phyloP scores from a whole-genome alignment of 441 rosid species.

The Eutrema salsugineum region DNA sequence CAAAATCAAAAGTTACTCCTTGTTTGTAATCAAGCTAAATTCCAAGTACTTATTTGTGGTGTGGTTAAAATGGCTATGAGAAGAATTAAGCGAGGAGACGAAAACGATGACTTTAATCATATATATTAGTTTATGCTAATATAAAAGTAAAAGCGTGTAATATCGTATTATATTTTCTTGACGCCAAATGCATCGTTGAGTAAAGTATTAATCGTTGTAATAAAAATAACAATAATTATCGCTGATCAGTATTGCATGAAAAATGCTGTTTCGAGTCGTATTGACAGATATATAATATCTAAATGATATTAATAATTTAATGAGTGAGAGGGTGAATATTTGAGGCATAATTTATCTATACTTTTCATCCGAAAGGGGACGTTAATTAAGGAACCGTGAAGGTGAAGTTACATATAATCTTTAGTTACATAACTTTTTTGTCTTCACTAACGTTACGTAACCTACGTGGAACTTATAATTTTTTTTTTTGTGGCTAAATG shows the following conservation, averaged over 20 bases:
- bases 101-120: conserved; percentile 5
- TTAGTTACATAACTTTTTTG: background rate
- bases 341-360: background rate
- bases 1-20: background rate
- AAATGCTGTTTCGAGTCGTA: background rate
- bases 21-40: background rate
- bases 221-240: background rate
- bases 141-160: conserved; percentile 1
- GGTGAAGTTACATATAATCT: background rate
- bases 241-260: background rate
- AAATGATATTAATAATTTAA: background rate
- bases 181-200: conserved; percentile 9
- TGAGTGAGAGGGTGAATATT: too few species aligned
- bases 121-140: background rate
- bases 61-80: background rate
- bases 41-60: background rate
- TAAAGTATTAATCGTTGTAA: background rate
- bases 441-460: background rate
- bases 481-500: too few species aligned
- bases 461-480: background rate
- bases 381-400: background rate
- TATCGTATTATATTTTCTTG: conserved; percentile 14
- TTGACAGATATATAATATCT: background rate
- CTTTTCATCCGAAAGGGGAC: background rate
- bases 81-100: background rate